phyloP scores from a whole-genome alignment of 169 alveolate genomes.

The Eimeria maxima region DNA sequence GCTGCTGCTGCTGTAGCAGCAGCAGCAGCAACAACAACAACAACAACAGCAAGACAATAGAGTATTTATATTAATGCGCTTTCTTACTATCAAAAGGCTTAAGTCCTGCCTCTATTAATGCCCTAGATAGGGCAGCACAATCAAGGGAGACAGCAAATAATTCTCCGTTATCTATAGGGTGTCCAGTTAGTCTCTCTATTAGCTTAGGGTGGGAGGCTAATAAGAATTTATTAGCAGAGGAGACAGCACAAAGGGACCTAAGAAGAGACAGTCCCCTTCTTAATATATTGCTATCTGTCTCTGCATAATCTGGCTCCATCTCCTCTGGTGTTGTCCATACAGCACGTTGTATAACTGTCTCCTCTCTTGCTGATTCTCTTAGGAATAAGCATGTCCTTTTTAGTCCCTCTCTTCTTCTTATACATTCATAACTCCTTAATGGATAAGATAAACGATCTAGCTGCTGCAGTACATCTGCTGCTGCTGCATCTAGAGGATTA shows the following conservation, averaged over 20 bases:
- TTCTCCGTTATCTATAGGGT: conserved; percentile 47
- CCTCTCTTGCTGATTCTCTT: conserved; percentile 11
- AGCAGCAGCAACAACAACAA: no score
- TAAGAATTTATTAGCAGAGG: background rate
- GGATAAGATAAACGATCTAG: background rate
- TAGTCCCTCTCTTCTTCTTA: background rate
- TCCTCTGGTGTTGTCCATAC: conserved; percentile 44
- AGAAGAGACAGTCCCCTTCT: conserved; percentile 19
- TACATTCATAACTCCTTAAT: background rate
- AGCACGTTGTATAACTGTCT: conserved; percentile 6
- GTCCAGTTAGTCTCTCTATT: conserved; percentile 23
- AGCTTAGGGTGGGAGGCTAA: conserved; percentile 12
- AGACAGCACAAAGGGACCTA: conserved; percentile 27
- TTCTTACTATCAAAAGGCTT: background rate
- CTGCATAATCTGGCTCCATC: conserved; percentile 18
- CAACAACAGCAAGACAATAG: no score
- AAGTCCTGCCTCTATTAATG: conserved; percentile 1
- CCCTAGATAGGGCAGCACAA: background rate
- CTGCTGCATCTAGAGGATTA: background rate
- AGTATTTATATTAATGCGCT: no score
- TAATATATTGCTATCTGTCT: background rate
- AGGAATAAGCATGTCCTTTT: background rate
- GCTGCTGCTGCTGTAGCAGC: background rate
- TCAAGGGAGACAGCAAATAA: conserved; percentile 34
- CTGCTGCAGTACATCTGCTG: background rate